Evolutionary conservation across 176 grass and related monocot genomes (phyloP).

Genomic region (Cenchrus americanus): DNA sequence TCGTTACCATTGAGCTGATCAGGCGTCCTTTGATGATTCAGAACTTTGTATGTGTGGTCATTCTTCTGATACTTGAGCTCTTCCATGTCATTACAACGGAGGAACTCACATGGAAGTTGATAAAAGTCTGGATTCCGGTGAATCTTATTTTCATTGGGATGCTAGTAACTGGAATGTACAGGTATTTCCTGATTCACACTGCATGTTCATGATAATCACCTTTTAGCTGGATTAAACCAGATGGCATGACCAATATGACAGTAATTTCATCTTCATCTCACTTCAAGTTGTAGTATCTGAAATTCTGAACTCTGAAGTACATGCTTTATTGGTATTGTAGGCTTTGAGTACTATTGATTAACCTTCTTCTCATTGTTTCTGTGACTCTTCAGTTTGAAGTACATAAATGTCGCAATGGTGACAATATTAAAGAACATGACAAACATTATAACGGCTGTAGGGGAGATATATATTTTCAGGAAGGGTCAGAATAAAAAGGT

Average conservation of each 20-base stretch:
- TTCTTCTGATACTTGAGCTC: constrained; percentile 60
- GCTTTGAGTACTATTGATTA: background rate
- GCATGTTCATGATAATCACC: background rate
- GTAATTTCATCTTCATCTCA: constrained; percentile 3
- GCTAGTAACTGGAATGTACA: constrained; percentile 90
- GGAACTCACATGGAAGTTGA: constrained; percentile 79
- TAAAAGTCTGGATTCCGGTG: constrained; percentile 84
- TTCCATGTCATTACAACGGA: constrained; percentile 70
- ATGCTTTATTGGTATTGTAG: background rate
- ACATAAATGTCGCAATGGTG: constrained; percentile 97
- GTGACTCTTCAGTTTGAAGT: constrained; percentile 70
- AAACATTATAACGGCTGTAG: constrained; percentile 86
- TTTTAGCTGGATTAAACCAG: constrained; percentile 6
- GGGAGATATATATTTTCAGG: constrained; percentile 78
- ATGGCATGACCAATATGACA: background rate
- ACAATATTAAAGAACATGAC: constrained; percentile 92
- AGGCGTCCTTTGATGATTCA: constrained; percentile 44
- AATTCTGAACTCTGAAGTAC: background rate
- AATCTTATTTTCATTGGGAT: constrained; percentile 89
- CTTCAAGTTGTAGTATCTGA: background rate
- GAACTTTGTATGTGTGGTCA: constrained; percentile 73
- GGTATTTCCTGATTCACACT: constrained; percentile 39
- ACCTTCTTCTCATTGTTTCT: background rate
- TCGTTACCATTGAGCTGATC: constrained; percentile 21
- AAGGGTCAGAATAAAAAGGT: constrained; percentile 79